Percentiles rank a stretch among this genome's conserved stretches.
Conservation (phyloP, 306 rosid genomes). For the Crotalaria pallida region DNA sequence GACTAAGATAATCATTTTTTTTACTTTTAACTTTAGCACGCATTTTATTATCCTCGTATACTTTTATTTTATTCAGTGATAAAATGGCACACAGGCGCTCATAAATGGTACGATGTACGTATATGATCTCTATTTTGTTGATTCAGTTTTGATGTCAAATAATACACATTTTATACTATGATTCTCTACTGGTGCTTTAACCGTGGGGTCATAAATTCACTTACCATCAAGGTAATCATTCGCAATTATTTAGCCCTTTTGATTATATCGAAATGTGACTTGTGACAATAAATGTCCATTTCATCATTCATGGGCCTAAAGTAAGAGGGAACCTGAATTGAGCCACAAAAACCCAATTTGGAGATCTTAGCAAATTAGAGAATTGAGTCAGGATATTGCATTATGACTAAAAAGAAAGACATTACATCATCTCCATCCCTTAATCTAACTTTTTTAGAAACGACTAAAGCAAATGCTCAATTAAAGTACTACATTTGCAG, state of each 20-base stretch:
- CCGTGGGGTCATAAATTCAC: conserved; percentile 31
- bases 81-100: background rate
- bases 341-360: conserved; percentile 15
- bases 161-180: background rate
- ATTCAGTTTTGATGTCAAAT: background rate
- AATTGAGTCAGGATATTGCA: conserved; percentile 3
- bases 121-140: background rate
- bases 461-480: conserved; percentile 21
- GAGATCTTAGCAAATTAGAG: conserved; percentile 21
- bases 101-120: background rate
- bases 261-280: conserved; percentile 17
- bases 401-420: conserved; percentile 1
- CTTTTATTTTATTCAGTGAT: background rate
- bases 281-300: conserved; percentile 14
- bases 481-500: conserved; percentile 23
- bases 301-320: conserved; percentile 32
- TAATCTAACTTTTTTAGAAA: background rate
- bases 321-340: conserved; percentile 7
- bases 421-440: conserved; percentile 26
- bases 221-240: conserved; percentile 24
- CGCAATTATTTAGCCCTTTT: conserved; percentile 26
- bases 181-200: conserved; percentile 16
- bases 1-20: conserved; percentile 7
- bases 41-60: background rate
- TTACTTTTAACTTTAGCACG: conserved; percentile 3